Base-by-base conservation (phyloP, 2,329 filamentous ascomycete species). In the Aspergillus versicolor region DNA sequence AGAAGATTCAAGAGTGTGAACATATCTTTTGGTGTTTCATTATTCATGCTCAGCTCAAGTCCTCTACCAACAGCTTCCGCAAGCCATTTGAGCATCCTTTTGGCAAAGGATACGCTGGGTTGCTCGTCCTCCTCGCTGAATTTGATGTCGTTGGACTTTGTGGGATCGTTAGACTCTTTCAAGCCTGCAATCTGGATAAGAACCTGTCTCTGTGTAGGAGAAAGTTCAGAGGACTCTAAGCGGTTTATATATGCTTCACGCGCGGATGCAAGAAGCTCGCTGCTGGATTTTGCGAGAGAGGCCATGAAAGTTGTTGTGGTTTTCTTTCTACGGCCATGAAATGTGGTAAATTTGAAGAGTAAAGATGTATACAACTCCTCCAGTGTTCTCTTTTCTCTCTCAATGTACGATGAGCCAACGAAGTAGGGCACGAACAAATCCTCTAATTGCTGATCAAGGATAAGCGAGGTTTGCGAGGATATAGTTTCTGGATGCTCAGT, bases 41-140 rank as follows among this genome's bases (percentile, higher is more conserved):
- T 88, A 51, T 88, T 87, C 22, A 90, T 88, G 22, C 90, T 92
- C n/a, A 99, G 81, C 73, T 99, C 94, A 9, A 99, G 81, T 0
- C 92, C 91, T 61, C 94, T 84, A 40, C 94, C 90, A 22, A 99
- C 93, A 61, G 91, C 92, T 78, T 99, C 94, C 2, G 94, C 94
- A 41, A 99, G 80, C 94, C 94, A 99, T 71, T 91, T 95, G 59
- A 99, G 83, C 92, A 99, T 99, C 56, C 94, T 85, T 77, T 97
- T 97, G n/a, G 92, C 91, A 71, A 90, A 92, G n/a, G 86, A 81
- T 4, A 95, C 81, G 64, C 88, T 93, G 24, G 97, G 79, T 56
- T 86, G 82, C 34, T 94, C 94, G 68, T 99, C 93, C 69, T 93
- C 87, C 58, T 97, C 94, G 0, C 88, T 88, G 32, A 97, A 89